Conservation (phyloP, 495 filamentous ascomycete species). For the Aspergillus homomorphus region DNA sequence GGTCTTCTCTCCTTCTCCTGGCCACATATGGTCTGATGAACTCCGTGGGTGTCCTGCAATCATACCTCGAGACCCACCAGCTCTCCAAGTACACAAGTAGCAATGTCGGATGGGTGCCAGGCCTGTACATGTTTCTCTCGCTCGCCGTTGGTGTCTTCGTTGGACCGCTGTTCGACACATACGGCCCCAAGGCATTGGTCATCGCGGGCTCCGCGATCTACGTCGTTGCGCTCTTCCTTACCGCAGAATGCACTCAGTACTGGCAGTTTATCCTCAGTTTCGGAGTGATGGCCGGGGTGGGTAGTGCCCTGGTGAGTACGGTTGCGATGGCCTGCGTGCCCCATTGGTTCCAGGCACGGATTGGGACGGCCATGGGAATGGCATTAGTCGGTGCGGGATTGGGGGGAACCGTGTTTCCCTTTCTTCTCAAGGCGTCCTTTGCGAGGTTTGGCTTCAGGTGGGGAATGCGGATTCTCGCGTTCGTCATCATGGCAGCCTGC, state of each 20-base stretch:
- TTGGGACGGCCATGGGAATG: slow-evolving; percentile 38
- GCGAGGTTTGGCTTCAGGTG: slow-evolving; percentile 56
- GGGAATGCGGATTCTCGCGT: slow-evolving; percentile 57
- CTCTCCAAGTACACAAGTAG: slow-evolving; percentile 51
- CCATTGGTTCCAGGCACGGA: slow-evolving; percentile 40
- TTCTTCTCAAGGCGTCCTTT: slow-evolving; percentile 52
- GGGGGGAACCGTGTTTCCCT: slow-evolving; percentile 62
- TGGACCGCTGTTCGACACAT: slow-evolving; percentile 63
- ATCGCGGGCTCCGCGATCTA: slow-evolving; percentile 50
- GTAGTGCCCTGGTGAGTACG: slow-evolving; percentile 57
- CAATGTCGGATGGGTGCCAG: slow-evolving; percentile 64
- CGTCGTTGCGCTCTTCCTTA: slow-evolving; percentile 50
- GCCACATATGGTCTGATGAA: slow-evolving; percentile 62
- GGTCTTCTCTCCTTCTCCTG: slow-evolving; percentile 60
- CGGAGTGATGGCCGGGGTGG: slow-evolving; percentile 55
- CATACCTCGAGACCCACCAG: slow-evolving; percentile 59
- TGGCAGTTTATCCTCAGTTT: slow-evolving; percentile 67
- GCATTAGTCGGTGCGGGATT: slow-evolving; percentile 37
- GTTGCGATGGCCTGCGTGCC: slow-evolving; percentile 38
- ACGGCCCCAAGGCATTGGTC: slow-evolving; percentile 54
- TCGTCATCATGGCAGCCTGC: slow-evolving; percentile 54
- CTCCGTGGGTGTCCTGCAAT: slow-evolving; percentile 60
- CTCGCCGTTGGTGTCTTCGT: slow-evolving; percentile 61
- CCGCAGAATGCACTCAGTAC: slow-evolving; percentile 52
- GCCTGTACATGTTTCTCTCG: slow-evolving; percentile 59